Evolutionary conservation across 768 basidiomycete genomes (phyloP), one percentile per base, ranked within the genome.

Genomic region (Hericium rajendrae): DNA sequence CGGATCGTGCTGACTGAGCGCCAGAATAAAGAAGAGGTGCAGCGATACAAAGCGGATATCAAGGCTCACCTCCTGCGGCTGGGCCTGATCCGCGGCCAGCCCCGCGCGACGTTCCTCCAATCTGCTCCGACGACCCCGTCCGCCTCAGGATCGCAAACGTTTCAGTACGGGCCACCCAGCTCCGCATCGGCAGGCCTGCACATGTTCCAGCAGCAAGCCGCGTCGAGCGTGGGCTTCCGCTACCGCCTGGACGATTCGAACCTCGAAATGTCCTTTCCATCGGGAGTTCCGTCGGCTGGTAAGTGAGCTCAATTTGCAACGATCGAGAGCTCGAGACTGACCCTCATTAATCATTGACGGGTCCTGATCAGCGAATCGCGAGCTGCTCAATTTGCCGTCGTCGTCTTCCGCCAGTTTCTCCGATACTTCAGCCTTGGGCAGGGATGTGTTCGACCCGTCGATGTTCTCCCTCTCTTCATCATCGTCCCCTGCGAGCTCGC

Each of bases 1-100:
- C 3, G 38, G 50, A 20, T 26, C 28, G 53, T 48, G 28, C 49
- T 60, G 32, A 54, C 60, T 37, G 43, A 54, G 54, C 50, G 59
- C 26, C 68, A 91, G 89, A 89, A 91, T 69, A 91, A 91, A 71
- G 82, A 84, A 61, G 81, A 81, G 8, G 88, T 91, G 51, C 86
- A 90, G 64, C 78, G 77, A 50, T 91, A 91, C 77, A 91, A 91
- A 70, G 87, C 86, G 18, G 79, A 82, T 59, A 91, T 92, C 70
- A 92, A 91, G 70, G 81, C 85, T 37, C 85, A 90, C 66, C 77
- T 91, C 56, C 84, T 85, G 43, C 76, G 82, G 60, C 83, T 83
- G 48, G 88, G 88, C 59, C 80, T 89, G 66, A 90, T 91, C 63
- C 85, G 89, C 38, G 89, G 89, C 43, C 88, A 90, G 66, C 89